These are phyloP conservation scores for Raphanus sativus DNA, from an alignment of 345 rosid species.

Conservation along the genomic window DNA sequence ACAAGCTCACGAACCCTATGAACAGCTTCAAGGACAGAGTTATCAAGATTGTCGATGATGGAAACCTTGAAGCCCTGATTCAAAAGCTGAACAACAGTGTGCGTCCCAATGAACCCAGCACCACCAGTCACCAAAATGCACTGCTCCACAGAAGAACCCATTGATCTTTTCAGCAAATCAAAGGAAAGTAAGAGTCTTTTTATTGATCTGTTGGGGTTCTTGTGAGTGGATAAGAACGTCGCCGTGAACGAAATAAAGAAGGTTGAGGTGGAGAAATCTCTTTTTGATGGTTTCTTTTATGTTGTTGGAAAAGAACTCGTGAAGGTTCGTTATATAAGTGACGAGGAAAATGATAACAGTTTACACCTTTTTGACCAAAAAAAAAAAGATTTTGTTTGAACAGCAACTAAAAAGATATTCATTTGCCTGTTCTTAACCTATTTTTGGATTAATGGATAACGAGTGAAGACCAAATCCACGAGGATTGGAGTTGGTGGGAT, in stretches of 20 bases:
- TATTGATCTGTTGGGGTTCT: constrained; percentile 13
- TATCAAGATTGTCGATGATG: constrained; percentile 84
- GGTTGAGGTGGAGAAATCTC: neutral
- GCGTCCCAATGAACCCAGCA: constrained; percentile 96
- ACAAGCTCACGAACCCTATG: constrained; percentile 74
- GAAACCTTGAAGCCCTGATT: constrained; percentile 72
- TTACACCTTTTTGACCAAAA: constrained; percentile 25
- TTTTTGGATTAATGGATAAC: constrained; percentile 36
- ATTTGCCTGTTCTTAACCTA: constrained; percentile 19
- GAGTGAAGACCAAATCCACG: constrained; percentile 39
- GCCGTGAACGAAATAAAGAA: constrained; percentile 18
- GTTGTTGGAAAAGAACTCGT: constrained; percentile 16
- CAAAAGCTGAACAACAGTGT: constrained; percentile 85
- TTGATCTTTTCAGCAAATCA: constrained; percentile 33
- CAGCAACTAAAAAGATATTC: neutral
- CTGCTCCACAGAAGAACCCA: constrained; percentile 49
- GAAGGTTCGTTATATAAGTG: constrained; percentile 23
- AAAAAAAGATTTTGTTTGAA: constrained; percentile 22
- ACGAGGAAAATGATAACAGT: neutral
- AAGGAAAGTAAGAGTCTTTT: neutral
- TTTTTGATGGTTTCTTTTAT: constrained; percentile 1
- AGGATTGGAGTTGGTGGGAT: constrained; percentile 7
- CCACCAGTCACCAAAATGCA: constrained; percentile 90
- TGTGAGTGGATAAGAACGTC: constrained; percentile 38
- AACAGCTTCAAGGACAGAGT: constrained; percentile 76